Evolutionary conservation across 129 eudicot species (phyloP), one percentile per base, ranked within the genome.

Genomic region (Silybum marianum): DNA sequence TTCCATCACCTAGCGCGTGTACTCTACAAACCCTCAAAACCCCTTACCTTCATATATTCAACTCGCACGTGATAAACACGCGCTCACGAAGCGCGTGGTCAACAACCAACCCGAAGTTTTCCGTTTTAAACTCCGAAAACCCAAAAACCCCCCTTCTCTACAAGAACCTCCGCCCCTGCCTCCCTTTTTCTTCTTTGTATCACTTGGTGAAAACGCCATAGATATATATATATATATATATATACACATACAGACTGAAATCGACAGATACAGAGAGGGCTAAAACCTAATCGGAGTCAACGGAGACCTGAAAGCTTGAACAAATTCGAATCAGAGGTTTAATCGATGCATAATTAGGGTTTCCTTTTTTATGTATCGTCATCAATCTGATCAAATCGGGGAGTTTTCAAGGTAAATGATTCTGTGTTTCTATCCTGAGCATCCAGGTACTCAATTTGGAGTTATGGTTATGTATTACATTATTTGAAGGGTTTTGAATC

Each of bases 131-230:
- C 69, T 60, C 86, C 32, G 85, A 83, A 83, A 80, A 85, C 86
- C 83, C 60, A 48, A 28, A 72, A 71, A 77, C 72, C 72, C 74
- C 78, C 66, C 85, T 77, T 77, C 82, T 78, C 74, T n/a, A 42
- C 73, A 77, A 40, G 79, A 77, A 71, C 81, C 80, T 85, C 89
- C 89, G 89, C 92, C 89, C 87, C 81, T 73, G 83, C 79, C 84
- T 88, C 83, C 71, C 18, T 67, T 19, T 71, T 25, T 25, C 25
- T 42, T 60, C 77, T 73, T 30, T 36, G 26, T 48, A 76, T 36
- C 62, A 69, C 42, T 11, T 80, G 23, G 69, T 66, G 80, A 67
- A 78, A 78, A 78, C 48, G 32, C 76, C 22, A 44, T 14, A 65
- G 68, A 44, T 9, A 79, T 60, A 32, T 32, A 32, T 32, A 4